Conservation (phyloP, 257 asterid genomes). For the Apocynum venetum region DNA sequence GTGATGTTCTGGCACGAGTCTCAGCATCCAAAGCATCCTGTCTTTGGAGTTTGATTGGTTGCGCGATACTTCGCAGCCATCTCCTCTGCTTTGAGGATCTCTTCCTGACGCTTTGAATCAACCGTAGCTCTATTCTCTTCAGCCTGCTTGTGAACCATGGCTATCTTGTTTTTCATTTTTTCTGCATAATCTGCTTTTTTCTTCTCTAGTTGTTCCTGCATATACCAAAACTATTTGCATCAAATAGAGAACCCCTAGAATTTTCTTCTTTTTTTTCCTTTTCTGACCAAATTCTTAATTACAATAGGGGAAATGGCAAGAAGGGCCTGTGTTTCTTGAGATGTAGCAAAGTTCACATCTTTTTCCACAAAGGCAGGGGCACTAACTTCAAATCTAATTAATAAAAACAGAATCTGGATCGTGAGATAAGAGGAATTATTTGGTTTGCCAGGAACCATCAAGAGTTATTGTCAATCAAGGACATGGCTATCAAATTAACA, state of each 20-base stretch:
- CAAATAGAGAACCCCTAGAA: background rate
- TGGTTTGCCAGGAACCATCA: background rate
- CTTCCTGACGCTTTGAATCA: conserved; percentile 56
- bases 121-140: conserved; percentile 73
- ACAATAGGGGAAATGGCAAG: background rate
- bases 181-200: conserved; percentile 75
- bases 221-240: background rate
- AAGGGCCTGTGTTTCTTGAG: background rate
- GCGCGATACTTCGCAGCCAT: conserved; percentile 63
- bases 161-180: conserved; percentile 59
- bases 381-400: background rate
- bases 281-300: background rate
- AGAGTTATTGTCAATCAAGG: background rate
- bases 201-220: conserved; percentile 62
- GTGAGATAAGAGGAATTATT: background rate
- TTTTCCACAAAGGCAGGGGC: background rate
- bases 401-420: background rate
- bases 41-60: conserved; percentile 54
- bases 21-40: conserved; percentile 60
- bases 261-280: background rate
- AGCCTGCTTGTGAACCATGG: conserved; percentile 65
- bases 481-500: background rate
- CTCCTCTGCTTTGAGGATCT: conserved; percentile 57
- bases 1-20: conserved; percentile 3
- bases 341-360: background rate